phyloP scores from a whole-genome alignment of 2,329 filamentous ascomycete species.

The Hymenoscyphus linearis region DNA sequence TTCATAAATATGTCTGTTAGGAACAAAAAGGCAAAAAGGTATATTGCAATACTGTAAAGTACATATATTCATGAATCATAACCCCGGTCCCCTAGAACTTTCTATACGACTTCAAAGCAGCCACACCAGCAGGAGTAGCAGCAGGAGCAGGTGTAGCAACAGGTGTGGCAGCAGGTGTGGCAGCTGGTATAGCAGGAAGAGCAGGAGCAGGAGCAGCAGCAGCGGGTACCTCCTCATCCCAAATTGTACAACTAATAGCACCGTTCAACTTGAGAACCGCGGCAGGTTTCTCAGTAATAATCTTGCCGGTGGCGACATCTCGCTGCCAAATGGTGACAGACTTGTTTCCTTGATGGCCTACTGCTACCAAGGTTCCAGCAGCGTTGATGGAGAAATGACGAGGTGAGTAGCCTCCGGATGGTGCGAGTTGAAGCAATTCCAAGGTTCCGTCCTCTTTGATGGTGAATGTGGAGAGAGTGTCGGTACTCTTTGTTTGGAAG shows the following conservation, averaged over 20 bases:
- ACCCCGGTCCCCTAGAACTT: neutral
- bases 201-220: no score
- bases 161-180: no score
- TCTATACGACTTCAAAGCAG: no score
- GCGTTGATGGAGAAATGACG: conserved; percentile 41
- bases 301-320: conserved; percentile 36
- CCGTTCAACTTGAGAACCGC: neutral
- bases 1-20: neutral
- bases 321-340: conserved; percentile 37
- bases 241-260: conserved; percentile 8
- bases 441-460: conserved; percentile 35
- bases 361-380: conserved; percentile 37
- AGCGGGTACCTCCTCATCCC: neutral
- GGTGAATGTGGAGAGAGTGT: conserved; percentile 38
- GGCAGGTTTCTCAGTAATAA: conserved; percentile 20
- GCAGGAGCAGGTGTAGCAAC: no score
- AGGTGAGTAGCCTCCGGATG: conserved; percentile 40
- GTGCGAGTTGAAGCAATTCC: conserved; percentile 36
- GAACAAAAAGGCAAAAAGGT: no score
- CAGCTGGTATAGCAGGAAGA: no score
- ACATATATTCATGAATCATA: neutral
- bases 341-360: conserved; percentile 37
- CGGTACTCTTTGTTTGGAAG: conserved; percentile 18
- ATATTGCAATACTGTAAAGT: no score
- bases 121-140: no score